These are phyloP conservation scores for Apocynum venetum DNA, from an alignment of 257 asterid species.

Conservation along the genomic window DNA sequence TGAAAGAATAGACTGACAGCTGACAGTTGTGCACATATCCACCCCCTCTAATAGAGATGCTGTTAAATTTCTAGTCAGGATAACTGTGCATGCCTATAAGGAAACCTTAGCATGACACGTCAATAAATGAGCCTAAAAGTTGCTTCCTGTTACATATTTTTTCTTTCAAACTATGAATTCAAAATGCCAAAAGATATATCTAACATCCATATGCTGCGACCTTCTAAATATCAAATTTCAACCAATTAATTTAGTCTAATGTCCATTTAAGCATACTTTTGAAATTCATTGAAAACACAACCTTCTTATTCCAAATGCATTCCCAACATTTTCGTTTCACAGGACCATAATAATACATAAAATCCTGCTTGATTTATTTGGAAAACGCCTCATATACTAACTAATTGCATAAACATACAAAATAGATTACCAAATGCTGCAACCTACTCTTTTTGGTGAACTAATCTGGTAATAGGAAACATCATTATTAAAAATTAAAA, in stretches of 20 bases:
- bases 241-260: not conserved
- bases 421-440: not conserved
- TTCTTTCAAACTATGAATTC: not conserved
- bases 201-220: not conserved
- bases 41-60: not conserved
- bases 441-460: not conserved
- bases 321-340: not conserved
- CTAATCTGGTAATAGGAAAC: not conserved
- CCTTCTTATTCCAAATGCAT: not conserved
- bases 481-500: not conserved
- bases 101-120: not conserved
- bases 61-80: not conserved
- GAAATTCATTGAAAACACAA: not conserved
- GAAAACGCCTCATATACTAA: not conserved
- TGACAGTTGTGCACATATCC: too few relatives aligned
- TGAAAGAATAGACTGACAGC: not conserved
- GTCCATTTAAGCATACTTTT: not conserved
- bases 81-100: not conserved
- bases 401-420: not conserved
- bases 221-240: not conserved
- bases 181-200: not conserved
- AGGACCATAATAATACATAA: not conserved
- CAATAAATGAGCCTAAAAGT: not conserved
- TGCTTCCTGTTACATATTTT: not conserved
- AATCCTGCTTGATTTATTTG: too few relatives aligned